A percentile compares a stretch with the other conserved stretches of the same genome.
phyloP scores from a whole-genome alignment of 176 grass and related monocot genomes.

The Alloteropsis semialata region DNA sequence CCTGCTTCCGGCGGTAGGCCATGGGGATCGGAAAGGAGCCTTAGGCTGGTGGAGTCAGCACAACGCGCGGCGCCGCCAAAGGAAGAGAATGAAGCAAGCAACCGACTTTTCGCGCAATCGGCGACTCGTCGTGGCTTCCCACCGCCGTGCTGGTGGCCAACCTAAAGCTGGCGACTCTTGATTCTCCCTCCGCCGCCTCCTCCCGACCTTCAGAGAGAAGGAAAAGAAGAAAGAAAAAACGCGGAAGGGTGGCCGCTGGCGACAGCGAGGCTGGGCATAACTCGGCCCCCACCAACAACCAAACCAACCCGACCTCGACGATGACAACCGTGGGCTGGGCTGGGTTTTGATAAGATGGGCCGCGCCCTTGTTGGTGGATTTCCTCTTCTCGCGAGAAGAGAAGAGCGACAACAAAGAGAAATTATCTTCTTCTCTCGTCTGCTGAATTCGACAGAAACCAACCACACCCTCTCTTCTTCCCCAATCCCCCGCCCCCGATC shows the following conservation, averaged over 20 bases:
- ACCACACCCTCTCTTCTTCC: neutral
- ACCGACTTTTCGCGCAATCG: neutral
- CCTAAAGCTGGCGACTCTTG: neutral
- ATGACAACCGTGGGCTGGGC: neutral
- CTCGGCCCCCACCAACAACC: neutral
- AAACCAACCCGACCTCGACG: neutral
- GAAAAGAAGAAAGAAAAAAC: no score
- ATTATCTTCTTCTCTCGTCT: no score
- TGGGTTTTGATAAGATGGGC: neutral
- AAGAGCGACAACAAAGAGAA: no score
- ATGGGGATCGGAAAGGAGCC: slow-evolving; percentile 7
- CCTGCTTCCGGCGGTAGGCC: slow-evolving; percentile 63
- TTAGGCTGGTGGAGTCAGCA: no score
- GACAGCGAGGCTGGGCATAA: neutral
- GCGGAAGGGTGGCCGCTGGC: neutral
- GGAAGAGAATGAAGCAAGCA: neutral
- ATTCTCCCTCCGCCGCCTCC: no score
- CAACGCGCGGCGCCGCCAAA: neutral
- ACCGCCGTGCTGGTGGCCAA: neutral
- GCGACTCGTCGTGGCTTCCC: neutral
- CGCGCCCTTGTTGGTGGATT: no score
- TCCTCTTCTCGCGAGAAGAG: no score
- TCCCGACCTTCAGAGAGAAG: accelerated
- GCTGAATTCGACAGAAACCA: no score
- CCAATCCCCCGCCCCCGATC: neutral